Percentiles rank a stretch among this genome's conserved stretches.
These are phyloP conservation scores for Rhinocladiella mackenziei DNA, from an alignment of 2,329 filamentous ascomycete genomes.

Conservation along the genomic window DNA sequence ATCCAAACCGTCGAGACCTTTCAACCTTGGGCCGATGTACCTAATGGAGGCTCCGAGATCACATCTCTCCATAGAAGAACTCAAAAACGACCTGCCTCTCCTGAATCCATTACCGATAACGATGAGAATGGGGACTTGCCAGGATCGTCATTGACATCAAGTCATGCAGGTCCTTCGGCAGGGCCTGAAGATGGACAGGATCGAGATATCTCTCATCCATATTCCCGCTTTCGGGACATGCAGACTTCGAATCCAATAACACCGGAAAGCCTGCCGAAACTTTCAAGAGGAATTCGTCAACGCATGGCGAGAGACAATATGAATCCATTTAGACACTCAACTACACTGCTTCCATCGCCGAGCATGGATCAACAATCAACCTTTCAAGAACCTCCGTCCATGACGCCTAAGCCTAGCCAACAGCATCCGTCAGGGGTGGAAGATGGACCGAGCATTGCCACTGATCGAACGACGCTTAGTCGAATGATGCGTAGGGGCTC, in stretches of 20 bases:
- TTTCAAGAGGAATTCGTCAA: conserved; percentile 3
- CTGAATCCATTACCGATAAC: conserved; percentile 28
- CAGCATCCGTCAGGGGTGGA: conserved; percentile 5
- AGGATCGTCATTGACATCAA: not conserved
- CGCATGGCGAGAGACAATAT: conserved; percentile 5
- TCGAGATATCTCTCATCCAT: conserved; percentile 10
- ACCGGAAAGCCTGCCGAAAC: conserved; percentile 22
- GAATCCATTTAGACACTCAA: conserved; percentile 7
- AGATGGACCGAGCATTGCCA: not conserved
- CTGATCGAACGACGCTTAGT: conserved; percentile 12
- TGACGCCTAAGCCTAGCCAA: conserved; percentile 11
- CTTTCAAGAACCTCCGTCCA: conserved; percentile 9
- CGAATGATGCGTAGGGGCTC: conserved; percentile 12
- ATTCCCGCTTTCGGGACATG: conserved; percentile 22
- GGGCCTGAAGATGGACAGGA: conserved; percentile 5
- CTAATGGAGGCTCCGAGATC: conserved; percentile 5
- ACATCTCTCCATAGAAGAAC: conserved; percentile 4
- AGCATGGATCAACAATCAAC: conserved; percentile 18
- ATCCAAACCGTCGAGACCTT: conserved; percentile 23
- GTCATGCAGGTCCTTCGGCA: conserved; percentile 1
- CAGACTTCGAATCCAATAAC: conserved; percentile 29
- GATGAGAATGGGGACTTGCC: conserved; percentile 15
- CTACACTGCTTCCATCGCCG: conserved; percentile 23
- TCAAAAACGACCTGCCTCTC: conserved; percentile 26
- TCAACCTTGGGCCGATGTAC: conserved; percentile 8